Percentiles rank a stretch among this genome's conserved stretches.
phyloP scores from a whole-genome alignment of 1,284 basidiomycete genomes.

The Pterulicium gracile region DNA sequence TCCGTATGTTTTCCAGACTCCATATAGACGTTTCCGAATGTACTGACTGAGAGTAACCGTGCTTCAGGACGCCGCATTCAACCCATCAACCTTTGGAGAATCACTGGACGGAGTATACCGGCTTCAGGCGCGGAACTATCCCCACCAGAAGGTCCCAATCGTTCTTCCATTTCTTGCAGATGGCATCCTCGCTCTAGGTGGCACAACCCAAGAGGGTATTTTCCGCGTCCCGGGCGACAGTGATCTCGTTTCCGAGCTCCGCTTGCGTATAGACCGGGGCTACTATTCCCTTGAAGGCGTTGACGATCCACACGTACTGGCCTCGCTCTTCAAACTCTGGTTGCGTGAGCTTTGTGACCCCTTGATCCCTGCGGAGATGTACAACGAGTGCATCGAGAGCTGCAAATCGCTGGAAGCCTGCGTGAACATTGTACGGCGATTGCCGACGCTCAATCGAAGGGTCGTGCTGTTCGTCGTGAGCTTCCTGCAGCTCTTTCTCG shows the following conservation, averaged over 20 bases:
- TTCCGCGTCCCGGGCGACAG: conserved; percentile 85
- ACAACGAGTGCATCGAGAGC: conserved; percentile 75
- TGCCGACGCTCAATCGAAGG: conserved; percentile 77
- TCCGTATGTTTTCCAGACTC: conserved; percentile 43
- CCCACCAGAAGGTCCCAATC: conserved; percentile 76
- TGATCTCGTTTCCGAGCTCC: conserved; percentile 77
- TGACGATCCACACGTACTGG: conserved; percentile 81
- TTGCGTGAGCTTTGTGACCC: conserved; percentile 83
- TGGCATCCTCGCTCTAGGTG: conserved; percentile 80
- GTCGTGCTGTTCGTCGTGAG: conserved; percentile 81
- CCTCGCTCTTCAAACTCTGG: conserved; percentile 86
- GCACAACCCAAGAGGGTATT: conserved; percentile 77
- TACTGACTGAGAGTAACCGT: conserved; percentile 4
- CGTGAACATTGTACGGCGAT: conserved; percentile 60
- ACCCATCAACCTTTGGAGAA: conserved; percentile 88
- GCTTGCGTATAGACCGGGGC: conserved; percentile 80
- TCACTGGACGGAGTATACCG: conserved; percentile 75
- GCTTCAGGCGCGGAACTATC: conserved; percentile 77
- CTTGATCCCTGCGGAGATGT: conserved; percentile 76
- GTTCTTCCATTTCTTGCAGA: conserved; percentile 88
- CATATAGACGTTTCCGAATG: conserved; percentile 1
- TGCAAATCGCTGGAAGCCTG: conserved; percentile 58
- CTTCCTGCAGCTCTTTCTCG: conserved; percentile 82
- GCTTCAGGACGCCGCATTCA: conserved; percentile 77
- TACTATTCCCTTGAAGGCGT: conserved; percentile 83